Conservation (phyloP, 2,329 filamentous ascomycete genomes). For the Fusarium veterinarium region DNA sequence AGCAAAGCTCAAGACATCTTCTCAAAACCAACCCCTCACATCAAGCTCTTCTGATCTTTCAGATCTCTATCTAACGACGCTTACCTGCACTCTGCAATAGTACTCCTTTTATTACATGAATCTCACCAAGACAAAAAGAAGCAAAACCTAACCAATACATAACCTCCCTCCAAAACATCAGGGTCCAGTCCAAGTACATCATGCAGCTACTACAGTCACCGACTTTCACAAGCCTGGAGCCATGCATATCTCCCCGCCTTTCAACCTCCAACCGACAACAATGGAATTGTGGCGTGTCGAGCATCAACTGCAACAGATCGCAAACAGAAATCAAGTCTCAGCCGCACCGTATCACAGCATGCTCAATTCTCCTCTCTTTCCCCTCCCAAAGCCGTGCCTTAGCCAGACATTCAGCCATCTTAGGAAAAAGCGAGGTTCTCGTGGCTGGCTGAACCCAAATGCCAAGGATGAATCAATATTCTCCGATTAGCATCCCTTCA, state of each 20-base stretch:
- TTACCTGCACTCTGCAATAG: background rate
- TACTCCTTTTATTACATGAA: background rate
- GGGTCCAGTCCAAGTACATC: background rate
- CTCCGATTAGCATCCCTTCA: conserved; percentile 4
- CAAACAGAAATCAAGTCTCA: conserved; percentile 1
- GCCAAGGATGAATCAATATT: conserved; percentile 18
- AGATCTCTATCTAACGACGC: background rate
- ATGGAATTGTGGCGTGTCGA: conserved; percentile 20
- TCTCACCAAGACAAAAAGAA: background rate
- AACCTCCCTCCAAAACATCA: background rate
- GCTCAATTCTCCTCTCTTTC: background rate
- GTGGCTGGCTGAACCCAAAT: conserved; percentile 30
- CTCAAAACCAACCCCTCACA: background rate
- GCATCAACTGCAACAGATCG: conserved; percentile 2
- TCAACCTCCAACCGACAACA: background rate
- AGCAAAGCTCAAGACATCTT: background rate
- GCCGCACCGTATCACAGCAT: background rate
- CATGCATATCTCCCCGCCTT: conserved; percentile 10
- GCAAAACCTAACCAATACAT: background rate
- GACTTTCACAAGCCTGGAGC: conserved; percentile 2
- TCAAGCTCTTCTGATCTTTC: background rate
- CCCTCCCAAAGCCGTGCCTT: background rate
- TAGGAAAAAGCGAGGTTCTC: background rate
- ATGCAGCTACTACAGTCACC: conserved; percentile 2
- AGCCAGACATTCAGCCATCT: background rate